phyloP scores from a whole-genome alignment of 768 basidiomycete species.

The Tylopilus vinaceipallidus region DNA sequence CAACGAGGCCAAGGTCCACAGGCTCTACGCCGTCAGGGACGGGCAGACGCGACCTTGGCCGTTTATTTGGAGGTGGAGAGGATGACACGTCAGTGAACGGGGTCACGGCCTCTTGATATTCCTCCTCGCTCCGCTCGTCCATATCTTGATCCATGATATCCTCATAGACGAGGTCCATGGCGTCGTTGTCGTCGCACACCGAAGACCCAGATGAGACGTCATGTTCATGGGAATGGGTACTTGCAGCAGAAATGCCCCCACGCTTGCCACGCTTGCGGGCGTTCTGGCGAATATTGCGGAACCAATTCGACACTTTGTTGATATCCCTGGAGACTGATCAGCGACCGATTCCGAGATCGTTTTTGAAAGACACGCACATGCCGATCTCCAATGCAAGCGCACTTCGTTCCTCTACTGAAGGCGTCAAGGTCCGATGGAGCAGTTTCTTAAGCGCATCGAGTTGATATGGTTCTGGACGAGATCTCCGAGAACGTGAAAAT shows the following conservation, averaged over 20 bases:
- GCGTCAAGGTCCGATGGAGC: conserved; percentile 64
- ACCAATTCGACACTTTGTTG: conserved; percentile 87
- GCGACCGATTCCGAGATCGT: neutral
- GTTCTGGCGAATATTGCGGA: conserved; percentile 79
- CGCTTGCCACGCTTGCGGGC: conserved; percentile 69
- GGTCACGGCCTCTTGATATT: conserved; percentile 71
- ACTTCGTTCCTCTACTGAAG: conserved; percentile 77
- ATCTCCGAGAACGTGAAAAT: conserved; percentile 59
- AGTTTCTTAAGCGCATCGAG: conserved; percentile 72
- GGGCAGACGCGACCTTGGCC: conserved; percentile 29
- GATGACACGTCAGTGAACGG: conserved; percentile 58
- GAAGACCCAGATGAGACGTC: conserved; percentile 53
- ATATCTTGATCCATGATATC: conserved; percentile 50
- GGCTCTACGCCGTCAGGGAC: conserved; percentile 29
- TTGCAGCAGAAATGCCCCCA: conserved; percentile 38
- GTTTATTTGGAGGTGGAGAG: conserved; percentile 35
- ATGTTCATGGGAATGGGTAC: conserved; percentile 42
- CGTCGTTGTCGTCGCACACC: conserved; percentile 41
- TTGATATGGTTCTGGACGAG: conserved; percentile 77
- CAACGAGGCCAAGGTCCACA: conserved; percentile 37
- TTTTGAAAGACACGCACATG: conserved; percentile 47
- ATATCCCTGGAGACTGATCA: conserved; percentile 54
- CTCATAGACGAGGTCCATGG: conserved; percentile 49
- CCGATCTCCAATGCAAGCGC: conserved; percentile 73
- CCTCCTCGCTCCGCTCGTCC: conserved; percentile 58